Percentiles rank a stretch among this genome's conserved stretches.
Evolutionary conservation across 805 yeast species (phyloP).

Genomic region (Scheffersomyces stipitis): DNA sequence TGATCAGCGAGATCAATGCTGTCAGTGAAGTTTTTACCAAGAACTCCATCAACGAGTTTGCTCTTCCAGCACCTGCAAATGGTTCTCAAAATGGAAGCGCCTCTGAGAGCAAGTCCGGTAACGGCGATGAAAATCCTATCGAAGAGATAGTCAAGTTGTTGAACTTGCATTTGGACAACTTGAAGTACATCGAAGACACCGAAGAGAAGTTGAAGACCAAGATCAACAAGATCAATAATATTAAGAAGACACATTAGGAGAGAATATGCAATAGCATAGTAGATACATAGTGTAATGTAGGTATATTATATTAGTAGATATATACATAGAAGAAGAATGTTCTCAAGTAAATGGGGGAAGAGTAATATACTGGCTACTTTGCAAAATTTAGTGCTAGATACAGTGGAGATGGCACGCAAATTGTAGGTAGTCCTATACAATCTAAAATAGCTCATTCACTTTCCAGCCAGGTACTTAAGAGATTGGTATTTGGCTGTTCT

Average conservation of each 20-base stretch:
- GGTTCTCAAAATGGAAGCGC: slow-evolving; percentile 20
- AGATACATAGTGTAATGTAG: too few relatives aligned
- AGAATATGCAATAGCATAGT: background rate
- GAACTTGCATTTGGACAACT: slow-evolving; percentile 85
- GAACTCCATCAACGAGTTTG: slow-evolving; percentile 41
- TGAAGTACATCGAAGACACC: slow-evolving; percentile 80
- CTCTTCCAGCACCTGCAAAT: slow-evolving; percentile 7
- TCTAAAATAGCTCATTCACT: too few relatives aligned
- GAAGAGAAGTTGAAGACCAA: slow-evolving; percentile 67
- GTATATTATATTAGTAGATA: too few relatives aligned
- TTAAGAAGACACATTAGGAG: slow-evolving; percentile 1
- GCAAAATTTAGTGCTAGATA: too few relatives aligned
- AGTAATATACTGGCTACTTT: too few relatives aligned
- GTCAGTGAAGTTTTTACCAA: slow-evolving; percentile 80
- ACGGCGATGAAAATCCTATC: slow-evolving; percentile 41
- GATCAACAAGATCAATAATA: slow-evolving; percentile 39
- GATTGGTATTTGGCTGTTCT: too few relatives aligned
- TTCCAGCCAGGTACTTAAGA: too few relatives aligned
- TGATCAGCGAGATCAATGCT: slow-evolving; percentile 79
- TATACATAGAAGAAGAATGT: too few relatives aligned
- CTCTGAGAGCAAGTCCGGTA: slow-evolving; percentile 14
- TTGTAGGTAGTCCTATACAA: too few relatives aligned
- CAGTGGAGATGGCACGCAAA: too few relatives aligned
- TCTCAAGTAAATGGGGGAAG: too few relatives aligned
- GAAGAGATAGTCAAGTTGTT: slow-evolving; percentile 77